Conservation (phyloP, 441 rosid species). For the Pelargonium cotyledonis region DNA sequence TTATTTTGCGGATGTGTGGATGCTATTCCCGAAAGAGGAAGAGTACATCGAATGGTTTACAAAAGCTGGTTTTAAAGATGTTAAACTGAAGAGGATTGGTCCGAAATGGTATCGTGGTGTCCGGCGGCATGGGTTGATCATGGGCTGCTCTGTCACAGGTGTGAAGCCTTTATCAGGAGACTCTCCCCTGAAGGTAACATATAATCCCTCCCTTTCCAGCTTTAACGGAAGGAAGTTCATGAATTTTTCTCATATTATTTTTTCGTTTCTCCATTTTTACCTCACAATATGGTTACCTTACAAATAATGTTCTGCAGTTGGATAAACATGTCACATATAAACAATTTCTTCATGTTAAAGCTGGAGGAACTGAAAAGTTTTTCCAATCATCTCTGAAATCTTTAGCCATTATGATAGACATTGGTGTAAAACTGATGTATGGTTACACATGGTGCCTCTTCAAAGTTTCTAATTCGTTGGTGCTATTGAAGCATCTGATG, state of each 20-base stretch:
- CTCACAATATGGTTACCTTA: no score
- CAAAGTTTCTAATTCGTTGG: not conserved
- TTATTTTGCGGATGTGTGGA: conserved; percentile 28
- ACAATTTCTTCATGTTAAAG: not conserved
- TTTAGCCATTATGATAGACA: not conserved
- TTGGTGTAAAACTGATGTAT: not conserved
- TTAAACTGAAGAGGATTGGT: conserved; percentile 26
- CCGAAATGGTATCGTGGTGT: conserved; percentile 30
- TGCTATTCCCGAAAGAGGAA: conserved; percentile 30
- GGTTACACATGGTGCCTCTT: no score
- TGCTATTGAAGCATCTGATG: not conserved
- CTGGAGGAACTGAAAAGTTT: not conserved
- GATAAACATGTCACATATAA: not conserved
- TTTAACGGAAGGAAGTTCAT: not conserved
- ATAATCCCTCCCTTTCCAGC: not conserved
- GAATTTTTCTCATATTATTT: not conserved
- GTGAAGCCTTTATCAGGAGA: conserved; percentile 27
- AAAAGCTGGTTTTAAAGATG: conserved; percentile 27
- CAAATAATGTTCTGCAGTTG: not conserved
- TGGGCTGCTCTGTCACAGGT: conserved; percentile 30
- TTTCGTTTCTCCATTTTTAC: no score
- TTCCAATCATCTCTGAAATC: not conserved
- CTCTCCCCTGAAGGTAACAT: conserved; percentile 26
- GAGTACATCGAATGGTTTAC: conserved; percentile 27
- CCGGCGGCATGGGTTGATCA: conserved; percentile 28